Evolutionary conservation across 192 early-diverging fungal genomes (phyloP), one percentile per base, ranked within the genome.

Genomic region (Linnemannia hyalina): DNA sequence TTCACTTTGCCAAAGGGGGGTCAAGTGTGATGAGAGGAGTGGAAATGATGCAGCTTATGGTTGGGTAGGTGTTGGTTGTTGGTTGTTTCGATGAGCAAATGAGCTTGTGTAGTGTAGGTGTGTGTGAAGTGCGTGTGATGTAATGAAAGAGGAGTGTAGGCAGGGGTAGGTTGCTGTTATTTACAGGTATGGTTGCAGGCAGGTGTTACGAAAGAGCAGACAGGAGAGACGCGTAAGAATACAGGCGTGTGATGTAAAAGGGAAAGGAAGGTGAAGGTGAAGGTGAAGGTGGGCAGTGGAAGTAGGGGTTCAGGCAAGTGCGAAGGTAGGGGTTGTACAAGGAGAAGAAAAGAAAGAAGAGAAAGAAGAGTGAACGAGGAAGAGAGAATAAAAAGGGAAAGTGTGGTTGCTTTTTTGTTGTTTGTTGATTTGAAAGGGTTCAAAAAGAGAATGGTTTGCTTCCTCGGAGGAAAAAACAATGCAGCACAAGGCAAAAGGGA

Each of bases 391-490:
- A 26, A 15, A 32, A 49, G 13, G 4, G 16, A 49, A 13, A 49
- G 47, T 7, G 46, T 47, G 7, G 47, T 15, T 49, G 13, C 13
- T 18, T 49, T 49, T 49, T 49, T 47, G 46, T 47, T 47, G 46
- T 35, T 47, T 47, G 9, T 10, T 47, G 46, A 1, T 35, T 35
- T 35, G 0, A 1, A 35, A 35, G 35, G 35, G 35, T 35, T 0
- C 35, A 40, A 40, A 38, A 6, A 40, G 38, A 40, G 6, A 40
- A 6, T 40, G 38, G 38, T 3, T 40, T 40, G 38, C 38, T 40
- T 65, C 60, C 60, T 65, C 60, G 60, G 60, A 65, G 60, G 60
- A 65, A 65, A 65, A 65, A 32, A 65, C 8, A 65, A 65, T 65
- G 29, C 29, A 35, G 44, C 44, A 46, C 10, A 46, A 46, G 44